phyloP scores from a whole-genome alignment of 2,329 filamentous ascomycete species.

The Epichloe hybrida region DNA sequence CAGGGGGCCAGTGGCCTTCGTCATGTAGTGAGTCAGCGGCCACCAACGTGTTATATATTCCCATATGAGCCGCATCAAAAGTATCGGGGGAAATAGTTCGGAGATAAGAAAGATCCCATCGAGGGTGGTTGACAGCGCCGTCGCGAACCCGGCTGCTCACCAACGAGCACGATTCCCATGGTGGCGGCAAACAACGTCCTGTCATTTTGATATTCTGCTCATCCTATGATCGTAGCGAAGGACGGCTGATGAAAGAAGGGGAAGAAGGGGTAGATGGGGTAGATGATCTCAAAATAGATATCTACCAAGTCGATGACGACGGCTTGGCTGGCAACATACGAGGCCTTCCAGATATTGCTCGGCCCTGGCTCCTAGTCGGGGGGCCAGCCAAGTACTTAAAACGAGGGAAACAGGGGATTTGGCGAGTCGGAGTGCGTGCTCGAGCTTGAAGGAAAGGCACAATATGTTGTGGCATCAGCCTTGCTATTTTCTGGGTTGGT shows the following conservation, averaged over 20 bases:
- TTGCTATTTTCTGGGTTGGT: conserved; percentile 9
- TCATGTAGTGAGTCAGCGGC: conserved; percentile 37
- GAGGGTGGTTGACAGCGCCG: conserved; percentile 28
- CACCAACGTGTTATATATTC: conserved; percentile 34
- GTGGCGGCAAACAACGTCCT: conserved; percentile 32
- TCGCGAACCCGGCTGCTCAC: conserved; percentile 34
- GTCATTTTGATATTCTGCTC: conserved; percentile 28
- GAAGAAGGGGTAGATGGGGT: conserved; percentile 40
- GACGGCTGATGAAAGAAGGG: conserved; percentile 37
- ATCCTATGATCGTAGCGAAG: conserved; percentile 24
- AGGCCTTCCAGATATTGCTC: neutral
- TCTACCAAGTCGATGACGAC: conserved; percentile 28
- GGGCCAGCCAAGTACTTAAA: neutral
- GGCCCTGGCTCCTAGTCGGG: neutral
- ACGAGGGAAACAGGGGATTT: neutral
- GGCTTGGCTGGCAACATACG: conserved; percentile 2
- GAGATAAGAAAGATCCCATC: conserved; percentile 27
- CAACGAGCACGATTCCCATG: conserved; percentile 39
- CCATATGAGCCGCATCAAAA: conserved; percentile 24
- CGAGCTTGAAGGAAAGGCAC: neutral
- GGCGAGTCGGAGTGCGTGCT: neutral
- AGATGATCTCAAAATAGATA: conserved; percentile 39
- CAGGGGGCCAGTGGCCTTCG: conserved; percentile 37
- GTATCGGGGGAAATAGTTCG: conserved; percentile 14
- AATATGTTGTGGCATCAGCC: neutral